A percentile compares a stretch with the other conserved stretches of the same genome.
These are phyloP conservation scores for Camelina laxa DNA, from an alignment of 345 rosid species.

Conservation along the genomic window DNA sequence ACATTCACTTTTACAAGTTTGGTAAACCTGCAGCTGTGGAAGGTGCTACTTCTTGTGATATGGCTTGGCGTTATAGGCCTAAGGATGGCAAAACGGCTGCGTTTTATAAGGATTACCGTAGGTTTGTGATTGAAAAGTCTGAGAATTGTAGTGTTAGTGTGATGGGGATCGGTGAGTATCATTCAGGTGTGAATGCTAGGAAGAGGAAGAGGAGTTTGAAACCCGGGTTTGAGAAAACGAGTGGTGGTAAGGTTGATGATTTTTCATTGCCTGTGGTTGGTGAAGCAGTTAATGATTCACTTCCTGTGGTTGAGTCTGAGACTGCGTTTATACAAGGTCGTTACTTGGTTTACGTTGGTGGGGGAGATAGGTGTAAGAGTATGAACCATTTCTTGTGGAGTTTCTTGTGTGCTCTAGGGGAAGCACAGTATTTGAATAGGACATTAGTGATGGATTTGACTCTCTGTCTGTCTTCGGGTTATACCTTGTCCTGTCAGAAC, in stretches of 20 bases:
- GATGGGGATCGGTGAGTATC: slow-evolving; percentile 76
- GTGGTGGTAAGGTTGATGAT: slow-evolving; percentile 43
- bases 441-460: slow-evolving; percentile 89
- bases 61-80: slow-evolving; percentile 96
- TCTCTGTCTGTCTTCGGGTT: slow-evolving; percentile 74
- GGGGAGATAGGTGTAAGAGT: slow-evolving; percentile 92
- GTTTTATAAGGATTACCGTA: slow-evolving; percentile 86
- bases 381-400: slow-evolving; percentile 98
- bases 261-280: slow-evolving; percentile 64
- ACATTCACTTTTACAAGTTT: slow-evolving; percentile 84
- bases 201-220: slow-evolving; percentile 79
- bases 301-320: slow-evolving; percentile 73
- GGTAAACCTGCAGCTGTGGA: slow-evolving; percentile 74
- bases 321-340: slow-evolving; percentile 66
- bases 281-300: slow-evolving; percentile 75
- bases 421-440: slow-evolving; percentile 89
- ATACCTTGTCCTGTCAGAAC: slow-evolving; percentile 69
- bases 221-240: slow-evolving; percentile 62
- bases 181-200: slow-evolving; percentile 89
- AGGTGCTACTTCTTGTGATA: slow-evolving; percentile 63
- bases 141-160: slow-evolving; percentile 69
- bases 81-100: slow-evolving; percentile 87
- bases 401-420: slow-evolving; percentile 91
- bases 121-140: slow-evolving; percentile 65
- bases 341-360: slow-evolving; percentile 77